phyloP scores from a whole-genome alignment of 176 grass and related monocot genomes.

The Tuctoria greenei region DNA sequence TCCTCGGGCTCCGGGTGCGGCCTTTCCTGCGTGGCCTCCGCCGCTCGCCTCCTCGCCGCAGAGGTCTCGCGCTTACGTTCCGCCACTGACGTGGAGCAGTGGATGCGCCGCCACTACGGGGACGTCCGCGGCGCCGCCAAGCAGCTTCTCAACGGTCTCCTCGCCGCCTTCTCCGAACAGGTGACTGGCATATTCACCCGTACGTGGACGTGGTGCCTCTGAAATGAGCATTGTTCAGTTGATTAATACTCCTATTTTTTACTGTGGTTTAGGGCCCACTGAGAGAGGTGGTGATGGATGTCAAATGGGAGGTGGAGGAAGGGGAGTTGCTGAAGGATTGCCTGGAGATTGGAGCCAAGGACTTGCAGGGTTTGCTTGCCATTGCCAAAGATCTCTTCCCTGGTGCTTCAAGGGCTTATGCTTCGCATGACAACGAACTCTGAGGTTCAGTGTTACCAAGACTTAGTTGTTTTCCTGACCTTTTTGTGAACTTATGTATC shows the following conservation, averaged over 20 bases:
- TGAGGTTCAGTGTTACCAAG: slow-evolving; percentile 32
- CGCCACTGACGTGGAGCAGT: slow-evolving; percentile 41
- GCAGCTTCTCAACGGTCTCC: slow-evolving; percentile 59
- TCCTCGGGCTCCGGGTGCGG: slow-evolving; percentile 36
- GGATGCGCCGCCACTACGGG: slow-evolving; percentile 58
- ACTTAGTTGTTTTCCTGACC: slow-evolving; percentile 12
- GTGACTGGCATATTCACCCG: slow-evolving; percentile 28
- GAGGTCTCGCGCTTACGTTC: slow-evolving; percentile 61
- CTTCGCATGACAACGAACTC: slow-evolving; percentile 50
- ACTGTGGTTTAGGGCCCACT: slow-evolving; percentile 67
- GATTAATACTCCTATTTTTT: neutral
- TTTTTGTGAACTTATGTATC: slow-evolving; percentile 6
- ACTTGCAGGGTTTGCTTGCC: slow-evolving; percentile 72
- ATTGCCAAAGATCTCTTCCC: slow-evolving; percentile 72
- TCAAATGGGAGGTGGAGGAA: slow-evolving; percentile 83
- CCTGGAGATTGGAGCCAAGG: slow-evolving; percentile 61
- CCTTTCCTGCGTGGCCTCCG: slow-evolving; percentile 38
- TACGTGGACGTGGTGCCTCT: neutral
- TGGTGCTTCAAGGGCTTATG: slow-evolving; percentile 38
- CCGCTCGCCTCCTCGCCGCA: slow-evolving; percentile 45
- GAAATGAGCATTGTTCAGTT: slow-evolving; percentile 17
- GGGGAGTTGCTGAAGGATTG: slow-evolving; percentile 82
- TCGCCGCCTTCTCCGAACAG: slow-evolving; percentile 72
- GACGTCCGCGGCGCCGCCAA: slow-evolving; percentile 45
- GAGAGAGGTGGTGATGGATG: slow-evolving; percentile 67